These are phyloP conservation scores for Penicillium egyptiacum DNA, from an alignment of 495 filamentous ascomycete genomes.

Conservation along the genomic window DNA sequence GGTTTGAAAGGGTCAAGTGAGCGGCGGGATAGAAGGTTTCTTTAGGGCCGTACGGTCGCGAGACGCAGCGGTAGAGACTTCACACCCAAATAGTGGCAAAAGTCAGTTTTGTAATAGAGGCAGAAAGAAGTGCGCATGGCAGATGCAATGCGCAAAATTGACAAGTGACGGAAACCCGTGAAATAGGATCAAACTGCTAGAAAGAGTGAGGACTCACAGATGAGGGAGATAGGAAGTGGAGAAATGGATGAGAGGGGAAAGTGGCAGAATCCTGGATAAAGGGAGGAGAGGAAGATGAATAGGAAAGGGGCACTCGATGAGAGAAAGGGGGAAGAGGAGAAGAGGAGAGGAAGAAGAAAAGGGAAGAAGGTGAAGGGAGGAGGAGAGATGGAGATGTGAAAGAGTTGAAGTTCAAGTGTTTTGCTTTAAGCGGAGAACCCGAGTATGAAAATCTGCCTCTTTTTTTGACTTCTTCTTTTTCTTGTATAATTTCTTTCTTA, in stretches of 20 bases:
- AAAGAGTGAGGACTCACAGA: conserved; percentile 24
- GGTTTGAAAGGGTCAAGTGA: conserved; percentile 11
- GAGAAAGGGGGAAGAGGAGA: conserved; percentile 11
- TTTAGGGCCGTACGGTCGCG: conserved; percentile 17
- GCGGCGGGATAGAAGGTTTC: conserved; percentile 16
- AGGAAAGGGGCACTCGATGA: conserved; percentile 18
- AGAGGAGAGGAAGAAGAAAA: conserved; percentile 19
- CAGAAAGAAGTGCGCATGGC: background rate
- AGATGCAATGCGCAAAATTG: conserved; percentile 2
- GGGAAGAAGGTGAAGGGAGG: conserved; percentile 22
- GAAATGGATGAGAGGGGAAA: conserved; percentile 31
- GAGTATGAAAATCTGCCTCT: conserved; percentile 1
- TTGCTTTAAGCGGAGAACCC: conserved; percentile 25
- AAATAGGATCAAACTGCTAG: background rate
- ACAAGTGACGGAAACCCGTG: background rate
- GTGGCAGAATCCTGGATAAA: conserved; percentile 22
- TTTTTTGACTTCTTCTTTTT: background rate
- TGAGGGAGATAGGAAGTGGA: conserved; percentile 32
- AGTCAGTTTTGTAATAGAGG: conserved; percentile 8
- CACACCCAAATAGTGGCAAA: background rate
- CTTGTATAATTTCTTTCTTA: background rate
- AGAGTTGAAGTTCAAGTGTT: conserved; percentile 30
- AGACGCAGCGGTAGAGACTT: conserved; percentile 12
- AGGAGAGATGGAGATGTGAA: conserved; percentile 28
- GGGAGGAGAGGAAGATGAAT: conserved; percentile 23